Evolutionary conservation across 1,139 yeast species (phyloP), one percentile per base, ranked within the genome.

Genomic region (Meyerozyma smithsonii): DNA sequence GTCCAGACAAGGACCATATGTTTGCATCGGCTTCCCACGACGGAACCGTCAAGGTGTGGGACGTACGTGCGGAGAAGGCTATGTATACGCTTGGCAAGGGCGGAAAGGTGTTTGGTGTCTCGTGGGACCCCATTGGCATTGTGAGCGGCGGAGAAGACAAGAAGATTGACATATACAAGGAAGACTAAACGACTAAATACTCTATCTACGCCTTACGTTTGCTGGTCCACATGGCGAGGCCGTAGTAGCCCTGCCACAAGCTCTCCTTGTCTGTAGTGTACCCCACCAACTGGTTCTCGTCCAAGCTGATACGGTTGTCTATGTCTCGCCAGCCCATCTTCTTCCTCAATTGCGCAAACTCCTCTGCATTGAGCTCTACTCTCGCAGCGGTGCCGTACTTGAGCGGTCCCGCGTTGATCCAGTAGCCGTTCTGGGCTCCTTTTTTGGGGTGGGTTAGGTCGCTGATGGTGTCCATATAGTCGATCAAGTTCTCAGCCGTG

Each of bases 1-100:
- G 84, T 42, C 92, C 96, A 8, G 77, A 76, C 46, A 84, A 81
- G 51, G 85, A 79, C 38, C 82, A 87, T 61, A 79, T 88, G 81
- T 76, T 92, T 55, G 80, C 88, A 16, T 85, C 96, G 6, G 95
- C 85, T 14, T 88, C 97, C 11, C 96, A 89, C 58, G 99, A 92
- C 61, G 97, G 97, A 19, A 85, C 96, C 2, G 94, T 85, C 34
- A 83, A 89, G 52, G 84, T 92, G 16, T 92, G 99, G 99, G 99
- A 92, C 61, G 77, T 90, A 10, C 79, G 99, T 55, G 84, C 96
- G 2, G 86, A 82, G 48, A 79, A 82, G 52, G 75, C 95, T n/a
- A 70, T 89, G 66, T 86, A 84, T 60, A 86, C 95, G n/a, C 79
- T 90, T 39, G 77, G 86, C 19, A 77, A 96, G 59, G 60, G 49